Percentiles rank a stretch among this genome's conserved stretches.
Evolutionary conservation across 176 grass and related monocot species (phyloP).

Genomic region (Oryza nivara): DNA sequence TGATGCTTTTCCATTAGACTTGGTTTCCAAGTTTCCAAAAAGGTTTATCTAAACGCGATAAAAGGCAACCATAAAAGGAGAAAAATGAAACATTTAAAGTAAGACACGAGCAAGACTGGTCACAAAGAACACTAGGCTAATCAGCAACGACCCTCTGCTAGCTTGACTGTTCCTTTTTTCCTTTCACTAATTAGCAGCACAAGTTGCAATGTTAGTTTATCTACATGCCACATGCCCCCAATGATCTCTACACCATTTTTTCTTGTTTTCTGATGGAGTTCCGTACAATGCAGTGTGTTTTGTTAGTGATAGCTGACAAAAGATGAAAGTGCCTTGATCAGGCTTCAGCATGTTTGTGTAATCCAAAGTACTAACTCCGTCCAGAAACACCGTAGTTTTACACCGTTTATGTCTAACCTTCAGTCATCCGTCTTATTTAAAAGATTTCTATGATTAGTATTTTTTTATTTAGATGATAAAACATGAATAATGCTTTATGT

Average conservation of each 20-base stretch:
- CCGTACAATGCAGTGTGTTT: constrained; percentile 14
- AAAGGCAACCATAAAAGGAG: not conserved
- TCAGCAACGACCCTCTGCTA: not conserved
- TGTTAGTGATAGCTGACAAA: not conserved
- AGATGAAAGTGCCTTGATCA: not conserved
- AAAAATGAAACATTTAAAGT: not conserved
- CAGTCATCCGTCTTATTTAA: too few relatives aligned
- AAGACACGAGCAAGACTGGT: not conserved
- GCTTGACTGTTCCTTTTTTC: constrained; percentile 3
- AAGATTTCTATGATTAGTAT: too few relatives aligned
- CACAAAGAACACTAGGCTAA: not conserved
- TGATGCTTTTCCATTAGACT: not conserved
- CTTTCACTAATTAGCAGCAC: not conserved
- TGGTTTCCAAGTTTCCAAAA: constrained; percentile 20
- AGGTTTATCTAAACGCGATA: not conserved
- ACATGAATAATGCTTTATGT: too few relatives aligned
- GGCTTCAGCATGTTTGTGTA: not conserved
- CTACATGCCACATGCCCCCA: not conserved
- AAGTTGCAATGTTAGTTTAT: constrained; percentile 10
- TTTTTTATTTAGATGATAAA: too few relatives aligned
- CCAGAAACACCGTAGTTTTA: too few relatives aligned
- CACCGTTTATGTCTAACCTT: too few relatives aligned
- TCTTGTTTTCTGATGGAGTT: not conserved
- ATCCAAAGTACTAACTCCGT: not conserved
- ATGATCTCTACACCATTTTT: not conserved